These are phyloP conservation scores for Sclerotinia glacialis DNA, from an alignment of 2,329 filamentous ascomycete genomes.

Conservation along the genomic window DNA sequence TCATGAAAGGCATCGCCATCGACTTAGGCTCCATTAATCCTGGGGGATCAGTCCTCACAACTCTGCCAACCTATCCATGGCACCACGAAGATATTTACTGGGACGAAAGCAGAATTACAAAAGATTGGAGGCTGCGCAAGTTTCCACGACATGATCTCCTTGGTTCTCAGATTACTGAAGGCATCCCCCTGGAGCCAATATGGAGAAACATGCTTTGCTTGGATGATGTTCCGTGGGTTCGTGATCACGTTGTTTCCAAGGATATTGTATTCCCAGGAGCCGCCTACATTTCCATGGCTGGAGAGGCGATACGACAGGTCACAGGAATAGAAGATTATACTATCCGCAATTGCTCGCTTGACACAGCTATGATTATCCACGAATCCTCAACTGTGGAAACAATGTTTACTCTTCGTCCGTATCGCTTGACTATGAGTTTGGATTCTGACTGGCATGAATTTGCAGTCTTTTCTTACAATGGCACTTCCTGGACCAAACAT, in stretches of 20 bases:
- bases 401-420: not conserved
- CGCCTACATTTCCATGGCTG: not conserved
- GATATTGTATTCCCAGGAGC: constrained; percentile 4
- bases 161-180: not conserved
- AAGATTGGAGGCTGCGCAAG: constrained; percentile 36
- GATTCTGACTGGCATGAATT: constrained; percentile 4
- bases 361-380: not conserved
- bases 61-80: constrained; percentile 53
- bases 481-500: not conserved
- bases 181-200: constrained; percentile 30
- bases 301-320: not conserved
- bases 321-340: too few species aligned
- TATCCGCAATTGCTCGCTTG: not conserved
- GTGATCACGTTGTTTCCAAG: not conserved
- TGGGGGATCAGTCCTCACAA: constrained; percentile 35
- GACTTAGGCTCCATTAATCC: not conserved
- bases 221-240: not conserved
- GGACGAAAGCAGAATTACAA: constrained; percentile 50
- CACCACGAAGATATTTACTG: constrained; percentile 51
- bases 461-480: not conserved
- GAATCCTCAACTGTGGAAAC: not conserved
- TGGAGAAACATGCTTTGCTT: constrained; percentile 2
- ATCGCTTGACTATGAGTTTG: not conserved
- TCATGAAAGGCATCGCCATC: too few species aligned
- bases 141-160: not conserved